Evolutionary conservation across 768 basidiomycete genomes (phyloP).

Genomic region (Collybiopsis luxurians): DNA sequence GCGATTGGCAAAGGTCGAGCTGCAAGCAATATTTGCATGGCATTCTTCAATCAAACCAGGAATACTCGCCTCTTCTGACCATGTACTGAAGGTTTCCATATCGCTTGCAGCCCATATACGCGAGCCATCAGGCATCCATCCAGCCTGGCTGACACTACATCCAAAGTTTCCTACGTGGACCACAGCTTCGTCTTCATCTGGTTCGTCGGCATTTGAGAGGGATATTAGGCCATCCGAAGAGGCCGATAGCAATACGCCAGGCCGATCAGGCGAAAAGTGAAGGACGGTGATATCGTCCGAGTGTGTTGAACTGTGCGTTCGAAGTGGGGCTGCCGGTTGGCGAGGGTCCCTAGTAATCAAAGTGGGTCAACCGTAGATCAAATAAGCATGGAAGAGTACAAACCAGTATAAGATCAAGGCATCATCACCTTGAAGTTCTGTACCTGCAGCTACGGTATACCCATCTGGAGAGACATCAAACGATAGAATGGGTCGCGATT

Average conservation of each 20-base stretch:
- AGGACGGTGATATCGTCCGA: slow-evolving; percentile 90
- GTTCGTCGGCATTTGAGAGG: slow-evolving; percentile 66
- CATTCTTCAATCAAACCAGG: no score
- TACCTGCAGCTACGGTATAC: slow-evolving; percentile 75
- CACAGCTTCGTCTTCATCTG: slow-evolving; percentile 86
- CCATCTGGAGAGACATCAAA: slow-evolving; percentile 74
- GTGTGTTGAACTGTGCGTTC: slow-evolving; percentile 82
- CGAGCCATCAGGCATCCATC: slow-evolving; percentile 45
- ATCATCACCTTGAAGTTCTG: slow-evolving; percentile 78
- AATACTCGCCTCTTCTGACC: slow-evolving; percentile 71
- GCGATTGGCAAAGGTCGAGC: slow-evolving; percentile 56
- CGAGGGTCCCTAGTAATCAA: slow-evolving; percentile 72
- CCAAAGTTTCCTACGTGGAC: slow-evolving; percentile 85
- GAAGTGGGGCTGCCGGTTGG: slow-evolving; percentile 64
- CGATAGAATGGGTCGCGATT: slow-evolving; percentile 48
- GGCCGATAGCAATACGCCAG: slow-evolving; percentile 65
- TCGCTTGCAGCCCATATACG: slow-evolving; percentile 85
- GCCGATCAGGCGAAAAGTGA: slow-evolving; percentile 45
- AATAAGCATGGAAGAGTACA: slow-evolving; percentile 7
- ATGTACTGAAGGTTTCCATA: slow-evolving; percentile 91
- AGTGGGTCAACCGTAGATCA: slow-evolving; percentile 1
- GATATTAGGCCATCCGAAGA: slow-evolving; percentile 85
- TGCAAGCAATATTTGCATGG: slow-evolving; percentile 21
- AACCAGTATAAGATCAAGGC: slow-evolving; percentile 86
- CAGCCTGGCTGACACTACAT: slow-evolving; percentile 74